phyloP scores from a whole-genome alignment of 108 stramenopile genomes.

The Bacterosira constricta region DNA sequence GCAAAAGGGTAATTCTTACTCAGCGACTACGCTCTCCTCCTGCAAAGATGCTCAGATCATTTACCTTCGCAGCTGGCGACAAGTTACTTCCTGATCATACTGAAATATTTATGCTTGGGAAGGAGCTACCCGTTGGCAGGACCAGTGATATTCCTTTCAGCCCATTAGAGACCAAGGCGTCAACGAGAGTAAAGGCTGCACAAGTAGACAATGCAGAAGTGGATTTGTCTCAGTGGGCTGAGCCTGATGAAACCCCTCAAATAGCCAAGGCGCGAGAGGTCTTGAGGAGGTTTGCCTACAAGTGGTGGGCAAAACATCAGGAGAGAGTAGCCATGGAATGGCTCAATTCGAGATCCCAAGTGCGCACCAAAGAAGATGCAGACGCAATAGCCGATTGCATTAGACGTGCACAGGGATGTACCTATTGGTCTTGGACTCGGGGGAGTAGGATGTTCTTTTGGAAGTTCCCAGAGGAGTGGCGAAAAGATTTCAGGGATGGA shows the following conservation, averaged over 20 bases:
- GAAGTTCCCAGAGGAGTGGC: no score
- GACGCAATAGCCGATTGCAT: no score
- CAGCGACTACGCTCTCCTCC: neutral
- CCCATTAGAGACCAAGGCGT: neutral
- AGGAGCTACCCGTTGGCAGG: no score
- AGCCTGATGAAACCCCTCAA: neutral
- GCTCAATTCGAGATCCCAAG: no score
- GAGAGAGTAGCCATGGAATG: neutral
- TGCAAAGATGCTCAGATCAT: neutral
- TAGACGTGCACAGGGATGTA: no score
- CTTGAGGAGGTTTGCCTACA: neutral
- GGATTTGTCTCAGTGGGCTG: neutral
- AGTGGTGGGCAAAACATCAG: neutral
- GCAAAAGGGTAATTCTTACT: neutral
- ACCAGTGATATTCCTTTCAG: neutral
- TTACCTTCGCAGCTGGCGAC: neutral
- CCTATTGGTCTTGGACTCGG: no score
- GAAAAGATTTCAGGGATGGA: no score
- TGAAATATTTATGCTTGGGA: no score
- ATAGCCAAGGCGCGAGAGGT: neutral
- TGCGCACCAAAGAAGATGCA: no score
- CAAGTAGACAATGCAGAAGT: neutral
- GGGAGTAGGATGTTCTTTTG: no score
- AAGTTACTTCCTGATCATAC: no score
- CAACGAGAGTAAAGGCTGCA: neutral